Conservation (phyloP, 108 stramenopile species). For the Cyclotella cryptica region DNA sequence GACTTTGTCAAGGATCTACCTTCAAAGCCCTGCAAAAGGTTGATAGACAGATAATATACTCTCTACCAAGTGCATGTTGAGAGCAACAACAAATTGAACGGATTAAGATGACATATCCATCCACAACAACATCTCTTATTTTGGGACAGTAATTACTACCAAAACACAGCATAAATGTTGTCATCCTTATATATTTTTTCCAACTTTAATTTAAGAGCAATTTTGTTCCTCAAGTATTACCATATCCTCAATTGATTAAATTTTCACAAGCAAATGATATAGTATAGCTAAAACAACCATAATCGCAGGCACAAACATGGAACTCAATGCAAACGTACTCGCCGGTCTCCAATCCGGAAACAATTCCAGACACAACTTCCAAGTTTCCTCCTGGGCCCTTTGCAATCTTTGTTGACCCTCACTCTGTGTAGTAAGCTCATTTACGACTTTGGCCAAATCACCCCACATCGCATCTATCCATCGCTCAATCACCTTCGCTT, state of each 20-base stretch:
- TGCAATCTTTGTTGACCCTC: constrained; percentile 7
- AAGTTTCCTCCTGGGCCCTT: constrained; percentile 37
- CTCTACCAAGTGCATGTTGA: too few relatives aligned
- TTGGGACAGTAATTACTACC: too few relatives aligned
- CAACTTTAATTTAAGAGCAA: too few relatives aligned
- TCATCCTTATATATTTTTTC: too few relatives aligned
- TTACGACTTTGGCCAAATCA: constrained; percentile 36
- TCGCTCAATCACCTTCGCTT: constrained; percentile 63
- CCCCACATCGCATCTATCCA: constrained; percentile 51
- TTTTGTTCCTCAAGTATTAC: neutral
- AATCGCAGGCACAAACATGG: constrained; percentile 24
- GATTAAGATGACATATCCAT: too few relatives aligned
- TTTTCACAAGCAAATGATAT: constrained; percentile 28
- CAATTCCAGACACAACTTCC: constrained; percentile 47
- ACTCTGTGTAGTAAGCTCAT: neutral
- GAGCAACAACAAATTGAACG: too few relatives aligned
- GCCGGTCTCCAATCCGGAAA: constrained; percentile 40
- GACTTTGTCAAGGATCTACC: too few relatives aligned
- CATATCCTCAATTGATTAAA: neutral
- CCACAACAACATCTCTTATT: too few relatives aligned
- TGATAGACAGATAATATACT: too few relatives aligned
- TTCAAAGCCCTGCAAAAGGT: too few relatives aligned
- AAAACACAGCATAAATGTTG: too few relatives aligned
- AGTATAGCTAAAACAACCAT: constrained; percentile 28
- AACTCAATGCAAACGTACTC: constrained; percentile 20